These are phyloP conservation scores for Heritiera fomes DNA, from an alignment of 345 rosid genomes.

Conservation along the genomic window DNA sequence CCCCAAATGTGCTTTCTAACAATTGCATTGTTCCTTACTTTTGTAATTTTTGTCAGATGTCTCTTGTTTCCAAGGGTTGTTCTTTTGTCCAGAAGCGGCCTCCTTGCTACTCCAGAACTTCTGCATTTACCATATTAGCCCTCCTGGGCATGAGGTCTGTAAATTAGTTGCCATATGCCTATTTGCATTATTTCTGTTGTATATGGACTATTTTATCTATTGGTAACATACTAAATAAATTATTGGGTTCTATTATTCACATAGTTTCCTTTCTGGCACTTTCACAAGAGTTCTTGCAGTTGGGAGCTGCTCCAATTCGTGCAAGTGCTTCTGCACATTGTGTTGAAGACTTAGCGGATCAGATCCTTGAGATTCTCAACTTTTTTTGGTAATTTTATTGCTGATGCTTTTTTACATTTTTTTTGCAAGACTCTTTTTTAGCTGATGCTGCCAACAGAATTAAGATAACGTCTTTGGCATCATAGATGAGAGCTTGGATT, in stretches of 20 bases:
- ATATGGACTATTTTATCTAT: constrained; percentile 16
- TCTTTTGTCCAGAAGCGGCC: constrained; percentile 88
- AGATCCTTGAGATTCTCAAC: constrained; percentile 83
- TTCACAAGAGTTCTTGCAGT: constrained; percentile 89
- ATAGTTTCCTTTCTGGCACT: constrained; percentile 37
- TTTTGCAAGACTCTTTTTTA: neutral
- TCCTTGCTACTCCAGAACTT: constrained; percentile 90
- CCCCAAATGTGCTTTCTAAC: neutral
- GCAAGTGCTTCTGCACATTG: constrained; percentile 53
- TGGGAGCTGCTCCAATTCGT: constrained; percentile 81
- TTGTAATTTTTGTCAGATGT: constrained; percentile 49
- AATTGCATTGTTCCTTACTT: neutral
- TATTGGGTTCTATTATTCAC: constrained; percentile 40
- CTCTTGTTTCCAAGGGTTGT: constrained; percentile 92
- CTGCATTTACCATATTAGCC: constrained; percentile 93
- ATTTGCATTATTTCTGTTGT: constrained; percentile 16
- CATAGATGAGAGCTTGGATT: neutral
- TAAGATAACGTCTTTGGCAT: neutral
- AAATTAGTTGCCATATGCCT: constrained; percentile 32
- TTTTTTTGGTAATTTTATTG: constrained; percentile 57
- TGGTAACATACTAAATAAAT: neutral
- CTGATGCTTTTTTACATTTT: neutral
- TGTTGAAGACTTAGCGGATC: constrained; percentile 86
- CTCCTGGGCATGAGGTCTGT: constrained; percentile 98
- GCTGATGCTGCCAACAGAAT: neutral